These are phyloP conservation scores for Pseudonitzschia multistriata DNA, from an alignment of 108 stramenopile species.

Conservation along the genomic window DNA sequence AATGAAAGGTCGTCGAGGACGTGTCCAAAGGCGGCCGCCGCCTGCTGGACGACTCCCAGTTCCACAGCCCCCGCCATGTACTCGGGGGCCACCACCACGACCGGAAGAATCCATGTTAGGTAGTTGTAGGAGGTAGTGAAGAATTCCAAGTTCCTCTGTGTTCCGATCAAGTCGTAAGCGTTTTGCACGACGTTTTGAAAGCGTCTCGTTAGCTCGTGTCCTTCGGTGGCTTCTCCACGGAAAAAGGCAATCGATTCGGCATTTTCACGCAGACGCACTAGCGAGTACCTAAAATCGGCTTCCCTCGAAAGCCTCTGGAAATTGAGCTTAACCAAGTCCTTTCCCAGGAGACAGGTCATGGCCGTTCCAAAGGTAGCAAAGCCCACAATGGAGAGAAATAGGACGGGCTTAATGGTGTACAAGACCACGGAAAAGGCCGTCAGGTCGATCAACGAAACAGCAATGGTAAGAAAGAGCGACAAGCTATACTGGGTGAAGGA, in stretches of 20 bases:
- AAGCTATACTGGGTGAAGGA: slow-evolving; percentile 82
- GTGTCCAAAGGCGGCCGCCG: slow-evolving; percentile 67
- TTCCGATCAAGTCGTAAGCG: slow-evolving; percentile 52
- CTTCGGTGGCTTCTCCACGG: slow-evolving; percentile 44
- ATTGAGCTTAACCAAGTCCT: slow-evolving; percentile 66
- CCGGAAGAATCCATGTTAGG: slow-evolving; percentile 79
- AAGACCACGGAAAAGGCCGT: slow-evolving; percentile 82
- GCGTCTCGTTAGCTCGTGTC: slow-evolving; percentile 46
- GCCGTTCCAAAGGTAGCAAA: slow-evolving; percentile 75
- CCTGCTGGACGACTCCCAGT: slow-evolving; percentile 85
- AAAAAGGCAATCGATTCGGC: slow-evolving; percentile 35
- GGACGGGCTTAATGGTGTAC: slow-evolving; percentile 74
- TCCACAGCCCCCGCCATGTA: slow-evolving; percentile 83
- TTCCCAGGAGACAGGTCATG: slow-evolving; percentile 48
- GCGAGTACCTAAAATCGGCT: slow-evolving; percentile 32
- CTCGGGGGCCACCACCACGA: slow-evolving; percentile 80
- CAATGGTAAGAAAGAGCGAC: slow-evolving; percentile 76
- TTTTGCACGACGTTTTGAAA: slow-evolving; percentile 64
- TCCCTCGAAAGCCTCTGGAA: slow-evolving; percentile 63
- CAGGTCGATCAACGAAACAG: slow-evolving; percentile 78
- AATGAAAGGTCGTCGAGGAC: slow-evolving; percentile 68
- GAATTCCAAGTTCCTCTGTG: slow-evolving; percentile 81
- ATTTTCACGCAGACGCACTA: slow-evolving; percentile 24
- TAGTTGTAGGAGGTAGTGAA: slow-evolving; percentile 84
- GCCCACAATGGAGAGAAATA: slow-evolving; percentile 75